A percentile compares a stretch with the other conserved stretches of the same genome.
Evolutionary conservation across 305 asterid genomes (phyloP).

Genomic region (Fraxinus baroniana): DNA sequence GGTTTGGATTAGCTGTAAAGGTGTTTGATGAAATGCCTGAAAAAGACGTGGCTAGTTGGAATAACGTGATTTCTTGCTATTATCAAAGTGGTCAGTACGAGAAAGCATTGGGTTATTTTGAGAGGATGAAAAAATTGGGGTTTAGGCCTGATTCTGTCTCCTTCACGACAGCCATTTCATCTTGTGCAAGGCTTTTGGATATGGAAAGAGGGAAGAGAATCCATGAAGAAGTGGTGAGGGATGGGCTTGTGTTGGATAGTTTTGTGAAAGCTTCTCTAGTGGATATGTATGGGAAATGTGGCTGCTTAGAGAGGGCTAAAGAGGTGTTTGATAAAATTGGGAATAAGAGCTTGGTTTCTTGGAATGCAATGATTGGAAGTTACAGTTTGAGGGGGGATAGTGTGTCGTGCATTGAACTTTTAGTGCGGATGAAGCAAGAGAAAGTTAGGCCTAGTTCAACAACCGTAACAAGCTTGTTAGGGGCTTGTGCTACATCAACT

Average conservation of each 20-base stretch:
- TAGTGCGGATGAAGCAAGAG: slow-evolving; percentile 47
- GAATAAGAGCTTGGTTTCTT: slow-evolving; percentile 62
- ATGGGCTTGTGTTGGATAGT: slow-evolving; percentile 46
- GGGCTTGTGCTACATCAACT: slow-evolving; percentile 67
- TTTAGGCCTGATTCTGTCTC: slow-evolving; percentile 63
- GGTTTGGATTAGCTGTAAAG: slow-evolving; percentile 45
- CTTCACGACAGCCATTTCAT: slow-evolving; percentile 65
- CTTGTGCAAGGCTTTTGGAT: slow-evolving; percentile 61
- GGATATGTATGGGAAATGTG: slow-evolving; percentile 86
- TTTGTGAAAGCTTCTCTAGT: slow-evolving; percentile 67
- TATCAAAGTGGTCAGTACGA: slow-evolving; percentile 66
- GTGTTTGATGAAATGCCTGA: slow-evolving; percentile 79
- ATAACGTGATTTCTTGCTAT: slow-evolving; percentile 69
- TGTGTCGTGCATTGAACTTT: slow-evolving; percentile 50
- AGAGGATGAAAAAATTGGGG: slow-evolving; percentile 55
- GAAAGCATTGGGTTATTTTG: slow-evolving; percentile 63
- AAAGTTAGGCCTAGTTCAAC: slow-evolving; percentile 47
- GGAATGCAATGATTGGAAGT: slow-evolving; percentile 79
- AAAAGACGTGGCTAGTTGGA: slow-evolving; percentile 76
- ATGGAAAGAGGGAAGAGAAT: slow-evolving; percentile 54
- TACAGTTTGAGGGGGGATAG: slow-evolving; percentile 63
- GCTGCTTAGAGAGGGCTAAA: slow-evolving; percentile 56
- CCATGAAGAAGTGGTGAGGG: slow-evolving; percentile 48
- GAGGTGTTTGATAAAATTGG: slow-evolving; percentile 55
- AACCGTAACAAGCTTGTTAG: slow-evolving; percentile 57